Conservation (phyloP, 495 filamentous ascomycete genomes). For the Penicillium cataractarum region DNA sequence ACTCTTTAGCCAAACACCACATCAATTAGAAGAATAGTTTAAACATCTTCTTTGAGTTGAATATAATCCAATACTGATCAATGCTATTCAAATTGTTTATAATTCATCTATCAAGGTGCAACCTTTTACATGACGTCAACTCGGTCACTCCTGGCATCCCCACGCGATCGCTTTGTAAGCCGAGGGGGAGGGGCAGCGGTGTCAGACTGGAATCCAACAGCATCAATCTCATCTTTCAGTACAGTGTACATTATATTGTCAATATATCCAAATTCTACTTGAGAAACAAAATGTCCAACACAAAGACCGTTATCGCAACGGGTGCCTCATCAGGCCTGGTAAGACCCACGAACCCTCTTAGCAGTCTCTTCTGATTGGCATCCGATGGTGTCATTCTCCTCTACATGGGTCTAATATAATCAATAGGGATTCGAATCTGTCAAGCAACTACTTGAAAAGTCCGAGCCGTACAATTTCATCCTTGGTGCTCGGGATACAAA, state of each 20-base stretch:
- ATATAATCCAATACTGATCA: neutral
- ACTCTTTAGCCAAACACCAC: neutral
- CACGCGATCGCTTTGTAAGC: conserved; percentile 4
- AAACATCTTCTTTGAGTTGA: neutral
- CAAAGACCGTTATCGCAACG: conserved; percentile 32
- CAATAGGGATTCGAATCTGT: conserved; percentile 37
- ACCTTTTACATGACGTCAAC: neutral
- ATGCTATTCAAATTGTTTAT: neutral
- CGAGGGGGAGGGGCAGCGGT: conserved; percentile 3
- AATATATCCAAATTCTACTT: neutral
- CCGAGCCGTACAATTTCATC: conserved; percentile 33
- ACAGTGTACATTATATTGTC: neutral
- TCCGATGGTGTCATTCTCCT: neutral
- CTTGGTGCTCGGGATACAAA: conserved; percentile 31
- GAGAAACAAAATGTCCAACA: neutral
- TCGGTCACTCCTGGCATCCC: neutral
- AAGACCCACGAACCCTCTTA: neutral
- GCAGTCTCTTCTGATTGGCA: neutral
- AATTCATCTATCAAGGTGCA: neutral
- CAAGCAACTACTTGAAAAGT: conserved; percentile 32
- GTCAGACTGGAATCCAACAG: neutral
- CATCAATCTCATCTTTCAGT: neutral
- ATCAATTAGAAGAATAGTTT: neutral
- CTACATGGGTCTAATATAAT: neutral
- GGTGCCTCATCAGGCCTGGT: conserved; percentile 37